Evolutionary conservation across 352 stramenopile species (phyloP).

Genomic region (Globisporangium nagaii): DNA sequence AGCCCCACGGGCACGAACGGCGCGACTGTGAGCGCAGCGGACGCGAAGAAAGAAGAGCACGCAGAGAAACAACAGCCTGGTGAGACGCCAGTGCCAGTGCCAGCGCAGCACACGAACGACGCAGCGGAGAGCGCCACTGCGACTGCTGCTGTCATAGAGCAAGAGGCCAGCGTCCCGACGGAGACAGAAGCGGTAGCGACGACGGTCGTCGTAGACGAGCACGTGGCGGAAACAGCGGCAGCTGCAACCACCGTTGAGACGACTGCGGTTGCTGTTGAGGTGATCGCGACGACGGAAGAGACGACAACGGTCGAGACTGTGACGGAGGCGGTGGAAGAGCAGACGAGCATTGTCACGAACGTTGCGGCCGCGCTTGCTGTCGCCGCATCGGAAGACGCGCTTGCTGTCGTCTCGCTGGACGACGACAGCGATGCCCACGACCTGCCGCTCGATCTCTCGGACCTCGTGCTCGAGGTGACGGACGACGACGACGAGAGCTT

Average conservation of each 20-base stretch:
- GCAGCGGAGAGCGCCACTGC: background rate
- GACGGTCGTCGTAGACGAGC: background rate
- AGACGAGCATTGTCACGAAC: background rate
- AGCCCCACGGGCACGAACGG: background rate
- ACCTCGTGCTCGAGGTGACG: constrained; percentile 19
- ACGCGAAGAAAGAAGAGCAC: background rate
- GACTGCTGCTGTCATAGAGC: background rate
- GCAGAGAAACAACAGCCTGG: background rate
- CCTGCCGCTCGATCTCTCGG: constrained; percentile 8
- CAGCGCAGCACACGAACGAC: background rate
- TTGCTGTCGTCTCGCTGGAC: background rate
- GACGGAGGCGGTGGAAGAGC: background rate
- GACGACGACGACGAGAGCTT: constrained; percentile 41
- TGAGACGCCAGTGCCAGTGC: background rate
- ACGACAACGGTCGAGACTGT: background rate
- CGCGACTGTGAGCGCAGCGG: background rate
- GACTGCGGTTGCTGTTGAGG: background rate
- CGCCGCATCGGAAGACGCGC: background rate
- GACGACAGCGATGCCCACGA: constrained; percentile 8
- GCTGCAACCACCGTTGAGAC: background rate
- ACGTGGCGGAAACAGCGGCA: background rate
- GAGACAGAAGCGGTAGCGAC: background rate
- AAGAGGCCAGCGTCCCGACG: background rate
- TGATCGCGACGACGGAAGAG: background rate
- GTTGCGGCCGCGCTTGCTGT: background rate